These are phyloP conservation scores for Tribonema minus DNA, from an alignment of 108 stramenopile species.

Conservation along the genomic window DNA sequence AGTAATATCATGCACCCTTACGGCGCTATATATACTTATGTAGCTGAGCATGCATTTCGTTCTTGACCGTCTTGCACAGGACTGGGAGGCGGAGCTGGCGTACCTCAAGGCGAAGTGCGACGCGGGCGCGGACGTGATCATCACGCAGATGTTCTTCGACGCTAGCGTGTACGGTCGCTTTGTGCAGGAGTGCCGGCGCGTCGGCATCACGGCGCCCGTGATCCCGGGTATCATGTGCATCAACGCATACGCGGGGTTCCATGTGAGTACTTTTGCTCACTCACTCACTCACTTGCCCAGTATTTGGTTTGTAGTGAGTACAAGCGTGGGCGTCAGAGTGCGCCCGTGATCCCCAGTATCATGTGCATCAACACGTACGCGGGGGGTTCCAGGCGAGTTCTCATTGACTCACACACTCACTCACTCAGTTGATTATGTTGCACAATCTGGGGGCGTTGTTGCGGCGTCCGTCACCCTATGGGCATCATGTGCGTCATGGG, in stretches of 20 bases:
- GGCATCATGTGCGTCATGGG: too few species aligned
- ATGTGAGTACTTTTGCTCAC: slow-evolving; percentile 8
- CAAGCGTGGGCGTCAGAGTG: slow-evolving; percentile 74
- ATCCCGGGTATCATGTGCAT: slow-evolving; percentile 99
- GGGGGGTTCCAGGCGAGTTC: slow-evolving; percentile 65
- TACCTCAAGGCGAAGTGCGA: slow-evolving; percentile 95
- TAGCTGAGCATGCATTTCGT: too few species aligned
- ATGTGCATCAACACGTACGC: slow-evolving; percentile 97
- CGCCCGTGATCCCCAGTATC: slow-evolving; percentile 91
- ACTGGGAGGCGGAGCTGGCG: slow-evolving; percentile 93
- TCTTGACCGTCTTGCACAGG: slow-evolving; percentile 29
- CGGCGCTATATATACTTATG: too few species aligned
- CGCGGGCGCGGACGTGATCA: slow-evolving; percentile 74
- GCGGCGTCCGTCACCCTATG: too few species aligned
- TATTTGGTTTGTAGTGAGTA: too few species aligned
- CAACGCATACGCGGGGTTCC: slow-evolving; percentile 90
- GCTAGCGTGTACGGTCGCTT: slow-evolving; percentile 80
- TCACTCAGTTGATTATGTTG: too few species aligned
- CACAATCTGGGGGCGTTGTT: too few species aligned
- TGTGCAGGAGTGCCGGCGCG: slow-evolving; percentile 78
- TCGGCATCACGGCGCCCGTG: slow-evolving; percentile 86
- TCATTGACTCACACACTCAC: too few species aligned
- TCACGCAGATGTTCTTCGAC: slow-evolving; percentile 99
- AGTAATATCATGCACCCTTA: too few species aligned
- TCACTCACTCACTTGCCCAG: too few species aligned